These are phyloP conservation scores for Nepenthes gracilis DNA, from an alignment of 148 eudicot species.

Conservation along the genomic window DNA sequence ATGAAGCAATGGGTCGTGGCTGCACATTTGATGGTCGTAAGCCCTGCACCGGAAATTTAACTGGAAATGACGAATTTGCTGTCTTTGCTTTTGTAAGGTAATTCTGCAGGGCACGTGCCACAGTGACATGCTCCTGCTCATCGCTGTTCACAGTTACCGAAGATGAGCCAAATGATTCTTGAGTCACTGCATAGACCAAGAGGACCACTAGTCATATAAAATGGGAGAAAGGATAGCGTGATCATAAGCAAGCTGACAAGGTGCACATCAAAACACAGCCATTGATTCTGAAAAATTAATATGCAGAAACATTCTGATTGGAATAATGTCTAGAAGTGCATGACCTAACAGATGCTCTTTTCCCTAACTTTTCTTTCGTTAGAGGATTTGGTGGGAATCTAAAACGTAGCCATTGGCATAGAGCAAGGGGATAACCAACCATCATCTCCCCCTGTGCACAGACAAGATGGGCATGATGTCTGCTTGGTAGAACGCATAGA, in stretches of 20 bases:
- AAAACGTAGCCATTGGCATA: too few species aligned
- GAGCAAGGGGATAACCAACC: too few species aligned
- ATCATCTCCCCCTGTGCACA: too few species aligned
- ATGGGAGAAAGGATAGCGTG: background rate
- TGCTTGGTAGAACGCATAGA: too few species aligned
- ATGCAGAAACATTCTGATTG: too few species aligned
- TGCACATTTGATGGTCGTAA: conserved; percentile 23
- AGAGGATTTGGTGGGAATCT: too few species aligned
- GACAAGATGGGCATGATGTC: too few species aligned
- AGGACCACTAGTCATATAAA: conserved; percentile 2
- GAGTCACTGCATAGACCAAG: conserved; percentile 37
- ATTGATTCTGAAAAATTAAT: too few species aligned
- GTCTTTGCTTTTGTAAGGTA: conserved; percentile 34
- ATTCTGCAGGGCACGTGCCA: conserved; percentile 55
- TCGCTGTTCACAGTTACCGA: conserved; percentile 27
- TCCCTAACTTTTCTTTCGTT: too few species aligned
- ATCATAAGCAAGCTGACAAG: background rate
- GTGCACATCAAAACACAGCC: too few species aligned
- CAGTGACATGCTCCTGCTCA: conserved; percentile 61
- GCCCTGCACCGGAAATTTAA: conserved; percentile 40
- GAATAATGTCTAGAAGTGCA: too few species aligned
- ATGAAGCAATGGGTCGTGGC: conserved; percentile 28
- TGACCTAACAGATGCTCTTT: too few species aligned
- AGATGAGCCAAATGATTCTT: conserved; percentile 31
- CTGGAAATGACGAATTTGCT: conserved; percentile 37